Percentiles rank a stretch among this genome's conserved stretches.
Evolutionary conservation across 148 eudicot species (phyloP).

Genomic region (Talinum fruticosum): DNA sequence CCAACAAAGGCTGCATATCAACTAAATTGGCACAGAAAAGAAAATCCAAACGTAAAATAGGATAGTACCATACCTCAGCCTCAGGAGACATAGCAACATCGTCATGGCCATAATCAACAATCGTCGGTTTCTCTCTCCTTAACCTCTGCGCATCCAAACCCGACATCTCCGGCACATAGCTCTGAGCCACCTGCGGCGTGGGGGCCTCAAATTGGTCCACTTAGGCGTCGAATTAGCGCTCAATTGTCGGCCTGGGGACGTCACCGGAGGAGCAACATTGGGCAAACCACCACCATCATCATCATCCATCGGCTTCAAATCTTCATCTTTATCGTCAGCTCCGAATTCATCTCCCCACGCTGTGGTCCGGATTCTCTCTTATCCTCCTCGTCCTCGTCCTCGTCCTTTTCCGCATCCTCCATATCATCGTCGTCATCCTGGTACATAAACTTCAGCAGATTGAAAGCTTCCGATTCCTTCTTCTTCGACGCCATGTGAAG

Average conservation of each 20-base stretch:
- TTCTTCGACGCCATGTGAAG: constrained; percentile 48
- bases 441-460: constrained; percentile 58
- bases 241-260: not conserved
- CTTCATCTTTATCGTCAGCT: constrained; percentile 9
- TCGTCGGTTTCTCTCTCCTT: constrained; percentile 43
- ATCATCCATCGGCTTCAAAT: not conserved
- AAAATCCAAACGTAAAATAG: not conserved
- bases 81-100: constrained; percentile 84
- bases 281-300: not conserved
- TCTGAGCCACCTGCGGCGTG: constrained; percentile 34
- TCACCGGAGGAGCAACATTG: not conserved
- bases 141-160: constrained; percentile 17
- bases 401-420: constrained; percentile 42
- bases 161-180: constrained; percentile 3
- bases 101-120: constrained; percentile 89
- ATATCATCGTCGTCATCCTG: constrained; percentile 63
- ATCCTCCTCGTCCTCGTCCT: constrained; percentile 10
- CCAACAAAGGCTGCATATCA: not conserved
- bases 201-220: constrained; percentile 26
- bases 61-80: constrained; percentile 49
- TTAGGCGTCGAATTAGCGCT: constrained; percentile 30
- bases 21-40: not conserved
- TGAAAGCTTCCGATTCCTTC: constrained; percentile 64
- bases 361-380: constrained; percentile 15
- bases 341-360: not conserved